Conservation (phyloP, 768 basidiomycete genomes). For the Mycena floridula region DNA sequence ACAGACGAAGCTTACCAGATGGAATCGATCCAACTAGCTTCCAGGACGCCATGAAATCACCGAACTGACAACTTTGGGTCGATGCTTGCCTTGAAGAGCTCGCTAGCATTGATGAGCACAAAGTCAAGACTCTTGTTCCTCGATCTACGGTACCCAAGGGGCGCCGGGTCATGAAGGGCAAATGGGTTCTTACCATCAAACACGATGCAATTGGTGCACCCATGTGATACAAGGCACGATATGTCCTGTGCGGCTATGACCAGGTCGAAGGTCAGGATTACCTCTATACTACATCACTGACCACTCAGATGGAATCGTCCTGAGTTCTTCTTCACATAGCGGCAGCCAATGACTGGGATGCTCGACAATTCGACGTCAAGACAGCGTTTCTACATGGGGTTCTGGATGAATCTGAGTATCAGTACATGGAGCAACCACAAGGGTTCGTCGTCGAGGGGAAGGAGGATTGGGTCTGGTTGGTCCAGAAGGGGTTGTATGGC, state of each 20-base stretch:
- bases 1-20: too few relatives aligned
- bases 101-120: neutral
- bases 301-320: neutral
- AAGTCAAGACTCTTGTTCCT: constrained; percentile 20
- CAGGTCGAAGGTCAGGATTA: constrained; percentile 22
- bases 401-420: constrained; percentile 17
- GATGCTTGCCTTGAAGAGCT: neutral
- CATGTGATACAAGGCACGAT: constrained; percentile 3
- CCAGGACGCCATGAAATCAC: neutral
- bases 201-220: constrained; percentile 18
- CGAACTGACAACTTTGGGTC: neutral
- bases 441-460: constrained; percentile 16
- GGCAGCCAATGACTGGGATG: constrained; percentile 12
- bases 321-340: neutral
- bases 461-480: neutral
- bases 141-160: constrained; percentile 9
- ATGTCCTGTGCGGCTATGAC: constrained; percentile 1
- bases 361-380: constrained; percentile 28
- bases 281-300: neutral
- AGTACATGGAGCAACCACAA: constrained; percentile 31
- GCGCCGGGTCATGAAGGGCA: neutral
- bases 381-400: constrained; percentile 15
- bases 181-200: constrained; percentile 20
- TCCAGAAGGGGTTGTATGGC: neutral
- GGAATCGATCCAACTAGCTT: neutral